Conservation (phyloP, 495 filamentous ascomycete genomes). For the Rostrohypoxylon terebratum region DNA sequence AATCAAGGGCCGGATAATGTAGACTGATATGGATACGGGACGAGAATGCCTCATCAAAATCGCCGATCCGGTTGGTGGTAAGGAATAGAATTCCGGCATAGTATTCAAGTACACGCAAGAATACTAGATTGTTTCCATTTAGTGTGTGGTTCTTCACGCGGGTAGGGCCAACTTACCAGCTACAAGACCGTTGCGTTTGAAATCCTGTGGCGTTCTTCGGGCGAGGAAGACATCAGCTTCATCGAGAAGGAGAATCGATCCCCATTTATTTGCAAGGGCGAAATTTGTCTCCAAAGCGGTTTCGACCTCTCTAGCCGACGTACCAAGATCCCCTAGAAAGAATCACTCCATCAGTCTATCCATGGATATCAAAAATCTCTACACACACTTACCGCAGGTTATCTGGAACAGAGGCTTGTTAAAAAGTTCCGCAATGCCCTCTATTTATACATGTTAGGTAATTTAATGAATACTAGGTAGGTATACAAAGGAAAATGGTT, state of each 20-base stretch:
- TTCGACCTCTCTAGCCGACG: slow-evolving; percentile 53
- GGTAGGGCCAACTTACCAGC: slow-evolving; percentile 40
- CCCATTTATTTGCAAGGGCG: slow-evolving; percentile 56
- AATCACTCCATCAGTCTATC: neutral
- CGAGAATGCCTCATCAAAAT: slow-evolving; percentile 62
- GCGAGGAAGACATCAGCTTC: slow-evolving; percentile 69
- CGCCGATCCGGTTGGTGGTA: slow-evolving; percentile 64
- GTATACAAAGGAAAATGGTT: too few species aligned
- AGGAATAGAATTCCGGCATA: slow-evolving; percentile 67
- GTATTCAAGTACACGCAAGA: slow-evolving; percentile 67
- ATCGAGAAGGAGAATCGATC: slow-evolving; percentile 64
- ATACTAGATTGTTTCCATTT: slow-evolving; percentile 33
- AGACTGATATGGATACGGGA: slow-evolving; percentile 61
- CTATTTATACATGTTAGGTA: slow-evolving; percentile 21
- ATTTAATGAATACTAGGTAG: neutral
- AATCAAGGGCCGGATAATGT: slow-evolving; percentile 47
- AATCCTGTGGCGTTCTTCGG: slow-evolving; percentile 51
- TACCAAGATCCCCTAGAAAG: slow-evolving; percentile 53
- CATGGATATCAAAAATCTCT: neutral
- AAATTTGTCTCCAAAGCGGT: slow-evolving; percentile 54
- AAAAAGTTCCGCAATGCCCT: slow-evolving; percentile 47
- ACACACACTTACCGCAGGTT: slow-evolving; percentile 43
- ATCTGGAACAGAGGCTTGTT: slow-evolving; percentile 48
- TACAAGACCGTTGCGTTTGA: slow-evolving; percentile 63
- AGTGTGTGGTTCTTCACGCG: neutral